Evolutionary conservation across 176 grass and related monocot genomes (phyloP).

Genomic region (Neostapfia colusana): DNA sequence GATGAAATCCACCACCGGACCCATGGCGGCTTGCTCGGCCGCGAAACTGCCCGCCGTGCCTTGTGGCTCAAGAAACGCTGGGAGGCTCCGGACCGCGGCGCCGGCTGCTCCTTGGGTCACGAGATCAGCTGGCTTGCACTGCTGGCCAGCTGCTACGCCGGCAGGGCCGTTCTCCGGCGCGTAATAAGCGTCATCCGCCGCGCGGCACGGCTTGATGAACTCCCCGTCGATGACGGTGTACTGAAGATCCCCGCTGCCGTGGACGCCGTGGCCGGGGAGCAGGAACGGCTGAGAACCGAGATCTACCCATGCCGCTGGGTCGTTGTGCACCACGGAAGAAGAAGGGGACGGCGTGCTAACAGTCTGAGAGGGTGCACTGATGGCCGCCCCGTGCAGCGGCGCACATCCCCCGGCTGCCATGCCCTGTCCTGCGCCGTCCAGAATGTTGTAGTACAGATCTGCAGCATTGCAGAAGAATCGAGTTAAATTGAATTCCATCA

Average conservation of each 20-base stretch:
- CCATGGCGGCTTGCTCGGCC: slow-evolving; percentile 36
- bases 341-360: slow-evolving; percentile 12
- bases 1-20: slow-evolving; percentile 59
- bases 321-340: slow-evolving; percentile 25
- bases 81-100: slow-evolving; percentile 47
- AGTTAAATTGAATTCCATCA: slow-evolving; percentile 2
- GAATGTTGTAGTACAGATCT: slow-evolving; percentile 68
- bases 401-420: slow-evolving; percentile 34
- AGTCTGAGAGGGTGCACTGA: slow-evolving; percentile 19
- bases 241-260: slow-evolving; percentile 20
- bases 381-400: slow-evolving; percentile 5
- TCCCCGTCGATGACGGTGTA: slow-evolving; percentile 47
- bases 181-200: slow-evolving; percentile 3
- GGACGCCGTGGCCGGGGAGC: slow-evolving; percentile 14
- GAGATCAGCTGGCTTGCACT: slow-evolving; percentile 26
- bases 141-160: neutral
- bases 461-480: slow-evolving; percentile 17
- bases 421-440: slow-evolving; percentile 48
- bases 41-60: slow-evolving; percentile 24
- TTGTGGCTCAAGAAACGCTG: slow-evolving; percentile 42
- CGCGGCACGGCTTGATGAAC: slow-evolving; percentile 42
- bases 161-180: neutral
- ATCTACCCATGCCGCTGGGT: slow-evolving; percentile 27
- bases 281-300: slow-evolving; percentile 40
- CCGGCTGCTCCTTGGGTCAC: neutral